Evolutionary conservation across 352 stramenopile genomes (phyloP).

Genomic region (Pythium graminicola): DNA sequence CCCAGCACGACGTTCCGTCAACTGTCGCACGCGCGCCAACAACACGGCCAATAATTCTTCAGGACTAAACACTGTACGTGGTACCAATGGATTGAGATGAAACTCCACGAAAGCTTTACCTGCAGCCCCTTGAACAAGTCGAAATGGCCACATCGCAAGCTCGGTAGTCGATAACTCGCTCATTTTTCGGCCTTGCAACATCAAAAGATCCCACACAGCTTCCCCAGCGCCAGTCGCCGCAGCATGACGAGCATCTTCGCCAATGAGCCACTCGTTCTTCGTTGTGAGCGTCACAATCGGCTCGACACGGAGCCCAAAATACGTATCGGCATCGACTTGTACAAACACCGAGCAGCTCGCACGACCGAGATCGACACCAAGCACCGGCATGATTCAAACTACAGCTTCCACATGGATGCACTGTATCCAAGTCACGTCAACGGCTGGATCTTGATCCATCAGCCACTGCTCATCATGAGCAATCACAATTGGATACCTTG

Average conservation of each 20-base stretch:
- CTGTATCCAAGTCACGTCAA: slow-evolving; percentile 3
- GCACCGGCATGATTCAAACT: slow-evolving; percentile 3
- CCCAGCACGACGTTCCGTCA: slow-evolving; percentile 22
- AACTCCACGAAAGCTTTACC: slow-evolving; percentile 35
- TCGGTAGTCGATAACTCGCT: slow-evolving; percentile 12
- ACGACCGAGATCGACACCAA: slow-evolving; percentile 20
- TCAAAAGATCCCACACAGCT: slow-evolving; percentile 18
- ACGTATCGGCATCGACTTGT: not conserved
- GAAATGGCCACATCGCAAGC: slow-evolving; percentile 28
- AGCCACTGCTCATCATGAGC: not conserved
- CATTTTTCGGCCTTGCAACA: slow-evolving; percentile 12
- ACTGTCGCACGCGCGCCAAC: slow-evolving; percentile 32
- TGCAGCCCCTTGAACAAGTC: slow-evolving; percentile 17
- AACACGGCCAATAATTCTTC: slow-evolving; percentile 44
- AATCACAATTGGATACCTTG: too few species aligned
- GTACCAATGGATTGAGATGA: not conserved
- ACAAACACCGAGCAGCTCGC: slow-evolving; percentile 13
- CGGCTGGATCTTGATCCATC: not conserved
- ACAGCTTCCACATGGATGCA: too few species aligned
- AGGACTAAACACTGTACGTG: slow-evolving; percentile 18
- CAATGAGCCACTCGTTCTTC: slow-evolving; percentile 15
- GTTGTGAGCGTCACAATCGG: slow-evolving; percentile 10
- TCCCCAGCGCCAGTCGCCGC: not conserved
- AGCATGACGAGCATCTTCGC: slow-evolving; percentile 4
- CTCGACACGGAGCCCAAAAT: slow-evolving; percentile 1